Percentiles rank a stretch among this genome's conserved stretches.
Conservation (phyloP, 139 green algal genomes). For the Penium margaritaceum region DNA sequence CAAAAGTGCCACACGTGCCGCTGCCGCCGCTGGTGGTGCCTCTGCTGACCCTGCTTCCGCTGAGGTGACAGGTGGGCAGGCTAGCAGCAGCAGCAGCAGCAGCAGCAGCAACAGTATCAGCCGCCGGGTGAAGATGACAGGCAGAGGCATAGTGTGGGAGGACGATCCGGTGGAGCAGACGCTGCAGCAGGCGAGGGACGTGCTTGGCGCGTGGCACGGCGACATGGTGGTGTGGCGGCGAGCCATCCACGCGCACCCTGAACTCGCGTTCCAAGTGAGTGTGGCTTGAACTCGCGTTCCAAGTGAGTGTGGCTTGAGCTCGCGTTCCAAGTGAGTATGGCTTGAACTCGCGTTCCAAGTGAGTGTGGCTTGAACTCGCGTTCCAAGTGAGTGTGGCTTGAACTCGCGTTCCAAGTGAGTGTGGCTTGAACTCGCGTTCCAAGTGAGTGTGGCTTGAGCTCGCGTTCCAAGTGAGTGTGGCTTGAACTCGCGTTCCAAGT, state of each 20-base stretch:
- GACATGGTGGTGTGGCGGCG: slow-evolving; percentile 42
- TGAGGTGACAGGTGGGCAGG: too few species aligned
- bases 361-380: not conserved
- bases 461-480: not conserved
- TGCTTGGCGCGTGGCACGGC: slow-evolving; percentile 10
- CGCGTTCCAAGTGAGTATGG: not conserved
- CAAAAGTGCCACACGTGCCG: too few species aligned
- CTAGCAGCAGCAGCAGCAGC: too few species aligned
- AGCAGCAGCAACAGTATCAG: too few species aligned
- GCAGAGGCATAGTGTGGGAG: slow-evolving; percentile 17
- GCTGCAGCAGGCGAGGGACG: not conserved
- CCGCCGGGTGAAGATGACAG: slow-evolving; percentile 23
- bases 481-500: too few species aligned
- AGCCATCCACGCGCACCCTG: slow-evolving; percentile 29
- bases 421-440: not conserved
- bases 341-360: not conserved
- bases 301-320: too few species aligned
- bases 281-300: too few species aligned
- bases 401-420: not conserved
- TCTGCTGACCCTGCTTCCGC: too few species aligned
- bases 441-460: not conserved
- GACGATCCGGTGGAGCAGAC: slow-evolving; percentile 4
- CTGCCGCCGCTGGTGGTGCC: too few species aligned
- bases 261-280: slow-evolving; percentile 41
- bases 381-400: not conserved